phyloP scores from a whole-genome alignment of 2,329 filamentous ascomycete genomes.

The Alternaria postmessia region DNA sequence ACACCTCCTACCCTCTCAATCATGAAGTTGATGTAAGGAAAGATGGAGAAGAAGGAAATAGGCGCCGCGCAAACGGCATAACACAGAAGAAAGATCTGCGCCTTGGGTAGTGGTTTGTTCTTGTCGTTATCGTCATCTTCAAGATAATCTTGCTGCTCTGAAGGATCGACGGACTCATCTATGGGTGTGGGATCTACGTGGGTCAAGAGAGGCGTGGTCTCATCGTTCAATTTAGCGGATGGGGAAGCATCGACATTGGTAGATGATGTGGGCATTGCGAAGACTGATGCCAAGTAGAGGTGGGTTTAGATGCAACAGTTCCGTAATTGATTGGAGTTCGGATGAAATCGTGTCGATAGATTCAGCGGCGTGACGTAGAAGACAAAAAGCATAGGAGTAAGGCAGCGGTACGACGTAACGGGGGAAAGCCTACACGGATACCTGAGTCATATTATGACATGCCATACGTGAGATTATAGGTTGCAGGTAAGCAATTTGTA shows the following conservation, averaged over 20 bases:
- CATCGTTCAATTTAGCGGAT: constrained; percentile 21
- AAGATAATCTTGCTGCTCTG: background rate
- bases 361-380: background rate
- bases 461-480: background rate
- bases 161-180: constrained; percentile 16
- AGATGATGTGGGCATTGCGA: constrained; percentile 6
- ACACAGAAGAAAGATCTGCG: constrained; percentile 76
- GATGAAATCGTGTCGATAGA: background rate
- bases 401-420: too few species aligned
- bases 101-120: constrained; percentile 36
- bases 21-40: constrained; percentile 83
- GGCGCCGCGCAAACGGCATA: constrained; percentile 77
- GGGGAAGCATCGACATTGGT: background rate
- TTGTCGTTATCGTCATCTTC: constrained; percentile 31
- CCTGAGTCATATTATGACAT: background rate
- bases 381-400: background rate
- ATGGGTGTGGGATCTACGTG: constrained; percentile 26
- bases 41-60: constrained; percentile 83
- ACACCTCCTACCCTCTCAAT: constrained; percentile 71
- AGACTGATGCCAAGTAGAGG: background rate
- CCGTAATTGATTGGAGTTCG: background rate
- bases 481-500: constrained; percentile 1
- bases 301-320: background rate
- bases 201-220: constrained; percentile 42
- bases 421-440: background rate